These are phyloP conservation scores for Hibiscus mutabilis DNA, from an alignment of 345 rosid genomes.

Conservation along the genomic window DNA sequence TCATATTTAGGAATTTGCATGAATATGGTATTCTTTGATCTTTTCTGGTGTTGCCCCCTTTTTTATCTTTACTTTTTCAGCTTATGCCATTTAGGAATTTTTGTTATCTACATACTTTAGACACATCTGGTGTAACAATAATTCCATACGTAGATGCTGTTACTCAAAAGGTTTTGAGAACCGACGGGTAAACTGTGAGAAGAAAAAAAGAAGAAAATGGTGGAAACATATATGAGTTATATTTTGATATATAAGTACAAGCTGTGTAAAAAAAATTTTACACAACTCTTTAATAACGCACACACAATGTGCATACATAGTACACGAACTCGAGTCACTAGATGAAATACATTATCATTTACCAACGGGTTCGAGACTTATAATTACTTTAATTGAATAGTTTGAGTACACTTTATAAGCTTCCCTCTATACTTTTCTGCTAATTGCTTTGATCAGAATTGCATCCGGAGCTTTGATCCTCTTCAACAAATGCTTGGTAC, in stretches of 20 bases:
- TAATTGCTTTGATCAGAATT: slow-evolving; percentile 37
- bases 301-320: too few species aligned
- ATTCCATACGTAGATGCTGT: neutral
- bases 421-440: neutral
- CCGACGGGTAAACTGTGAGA: neutral
- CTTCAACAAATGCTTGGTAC: slow-evolving; percentile 54
- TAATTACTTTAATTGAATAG: neutral
- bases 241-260: too few species aligned
- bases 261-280: too few species aligned
- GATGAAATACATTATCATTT: too few species aligned
- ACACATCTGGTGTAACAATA: neutral
- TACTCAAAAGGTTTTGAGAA: neutral
- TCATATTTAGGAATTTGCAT: neutral
- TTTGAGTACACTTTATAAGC: neutral
- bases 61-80: neutral
- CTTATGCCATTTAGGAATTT: neutral
- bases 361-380: neutral
- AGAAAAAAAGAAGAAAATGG: neutral
- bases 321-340: too few species aligned
- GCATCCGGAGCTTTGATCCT: slow-evolving; percentile 46
- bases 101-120: neutral
- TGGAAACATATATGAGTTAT: too few species aligned
- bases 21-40: neutral
- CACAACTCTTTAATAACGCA: too few species aligned
- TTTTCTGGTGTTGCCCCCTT: neutral